Evolutionary conservation across 2,329 filamentous ascomycete genomes (phyloP), one percentile per base, ranked within the genome.

Genomic region (Phyllosticta citriasiana): DNA sequence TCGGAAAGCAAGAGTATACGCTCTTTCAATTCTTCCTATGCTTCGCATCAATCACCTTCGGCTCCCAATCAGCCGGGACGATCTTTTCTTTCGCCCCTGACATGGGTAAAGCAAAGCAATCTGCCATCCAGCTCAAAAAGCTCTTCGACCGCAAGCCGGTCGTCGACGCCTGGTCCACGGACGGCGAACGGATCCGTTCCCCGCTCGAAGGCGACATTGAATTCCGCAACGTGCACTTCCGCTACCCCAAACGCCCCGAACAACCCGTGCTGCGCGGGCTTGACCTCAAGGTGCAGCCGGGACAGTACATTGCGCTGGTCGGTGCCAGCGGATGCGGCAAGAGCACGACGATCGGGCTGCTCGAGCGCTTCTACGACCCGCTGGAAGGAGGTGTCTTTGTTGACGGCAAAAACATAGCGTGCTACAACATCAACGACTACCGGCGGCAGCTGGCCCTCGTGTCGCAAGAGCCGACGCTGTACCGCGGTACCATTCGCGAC

Each of bases 321-420:
- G 92, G 92, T n/a, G 87, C 91, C 0, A 92, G 88, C 50, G 91
- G 92, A 3, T 96, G 92, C 70, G 92, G 92, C 63, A 96, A 97
- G 78, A 89, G 85, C 61, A 96, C 92, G 0, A 95, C 90, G 0
- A 94, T 96, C 68, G 88, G 89, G 2, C 80, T 96, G 4, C 78
- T 96, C 33, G 91, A 96, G 72, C 87, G 92, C 33, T 96, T 96
- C 77, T 96, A 96, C 70, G 90, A 96, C 67, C 88, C 91, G 0
- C 79, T 94, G 0, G 81, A 84, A 0, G 92, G 92, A 8, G 88
- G 87, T 8, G 80, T 97, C 55, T 91, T 84, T 64, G 79, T 96
- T 22, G 91, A 96, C 69, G 88, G 87, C 63, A 84, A 85, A 66
- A 89, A 96, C 65, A 91, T 96, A 69, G 87, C 85, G 63, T 80